Evolutionary conservation across 1,284 basidiomycete genomes (phyloP), one percentile per base, ranked within the genome.

Genomic region (Salmacisia buchloeana): DNA sequence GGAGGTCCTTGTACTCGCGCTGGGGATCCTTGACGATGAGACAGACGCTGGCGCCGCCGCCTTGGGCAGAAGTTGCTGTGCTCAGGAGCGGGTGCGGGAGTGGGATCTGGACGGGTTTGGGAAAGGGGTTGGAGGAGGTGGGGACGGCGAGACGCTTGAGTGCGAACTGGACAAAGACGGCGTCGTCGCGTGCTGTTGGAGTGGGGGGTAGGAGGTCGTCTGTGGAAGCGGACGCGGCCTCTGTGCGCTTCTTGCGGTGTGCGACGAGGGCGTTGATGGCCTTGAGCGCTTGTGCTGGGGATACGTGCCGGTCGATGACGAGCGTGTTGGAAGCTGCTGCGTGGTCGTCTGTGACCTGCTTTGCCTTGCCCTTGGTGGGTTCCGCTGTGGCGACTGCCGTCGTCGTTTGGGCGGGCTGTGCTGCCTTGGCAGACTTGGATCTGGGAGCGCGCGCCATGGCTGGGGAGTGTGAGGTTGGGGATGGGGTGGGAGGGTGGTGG

Each of bases 21-120:
- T 97, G 94, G 7, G 96, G 94, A 80, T 96, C 92, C 82, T 97
- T 97, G 60, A 89, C 89, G 79, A 98, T 88, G 60, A 98, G 84
- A 80, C 94, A 97, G 58, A 97, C 85, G 15, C 88, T 82, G 3
- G 87, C 87, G 10, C 85, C 86, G 61, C 88, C 86, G 15, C 88
- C 92, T 82, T 89, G 92, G 76, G 90, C 86, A n/a, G n/a, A n/a
- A n/a, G n/a, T n/a, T n/a, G n/a, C n/a, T n/a, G n/a, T n/a, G n/a
- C n/a, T n/a, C n/a, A 54, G 49, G 66, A 91, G 83, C 1, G 94
- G 88, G 80, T 94, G 85, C 43, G 85, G 86, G 56, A 97, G 84
- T 29, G 89, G 86, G 58, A 65, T 29, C 43, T 31, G 34, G 41
- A 29, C 27, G 49, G 49, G 15, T 54, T 54, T 31, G 49, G 25